Percentiles rank a stretch among this genome's conserved stretches.
phyloP scores from a whole-genome alignment of 2,329 filamentous ascomycete species.

The Diplodia mutila region DNA sequence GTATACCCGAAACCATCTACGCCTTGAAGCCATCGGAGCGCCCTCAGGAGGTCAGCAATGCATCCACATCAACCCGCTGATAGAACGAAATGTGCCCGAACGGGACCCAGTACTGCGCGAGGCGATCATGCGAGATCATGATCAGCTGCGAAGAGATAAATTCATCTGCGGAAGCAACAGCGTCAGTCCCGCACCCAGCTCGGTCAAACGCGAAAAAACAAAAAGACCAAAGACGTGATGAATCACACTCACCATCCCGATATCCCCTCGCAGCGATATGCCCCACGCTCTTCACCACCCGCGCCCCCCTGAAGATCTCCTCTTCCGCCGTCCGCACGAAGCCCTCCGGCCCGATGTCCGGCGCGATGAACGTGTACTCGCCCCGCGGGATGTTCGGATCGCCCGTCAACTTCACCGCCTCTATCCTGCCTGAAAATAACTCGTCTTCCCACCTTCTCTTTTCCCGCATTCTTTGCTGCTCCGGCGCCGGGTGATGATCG shows the following conservation, averaged over 20 bases:
- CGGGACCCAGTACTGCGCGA: constrained; percentile 81
- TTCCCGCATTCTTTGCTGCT: background rate
- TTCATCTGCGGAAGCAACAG: constrained; percentile 56
- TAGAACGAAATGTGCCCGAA: constrained; percentile 56
- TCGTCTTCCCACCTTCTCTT: background rate
- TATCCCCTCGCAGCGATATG: constrained; percentile 80
- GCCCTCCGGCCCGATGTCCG: constrained; percentile 73
- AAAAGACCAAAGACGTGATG: background rate
- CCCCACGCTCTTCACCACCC: constrained; percentile 73
- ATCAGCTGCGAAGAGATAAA: constrained; percentile 78
- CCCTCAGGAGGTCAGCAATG: constrained; percentile 31
- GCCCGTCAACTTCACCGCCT: constrained; percentile 89
- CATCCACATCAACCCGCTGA: constrained; percentile 51
- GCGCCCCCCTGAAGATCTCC: constrained; percentile 70
- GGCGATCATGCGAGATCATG: constrained; percentile 72
- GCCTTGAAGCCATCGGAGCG: background rate
- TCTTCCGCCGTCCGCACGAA: constrained; percentile 68
- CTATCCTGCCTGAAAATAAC: constrained; percentile 68
- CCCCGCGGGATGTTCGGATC: constrained; percentile 89
- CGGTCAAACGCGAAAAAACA: background rate
- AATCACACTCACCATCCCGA: constrained; percentile 62
- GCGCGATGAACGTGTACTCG: constrained; percentile 77
- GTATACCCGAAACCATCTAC: background rate
- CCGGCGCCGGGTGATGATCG: constrained; percentile 30
- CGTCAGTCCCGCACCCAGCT: background rate